A percentile compares a stretch with the other conserved stretches of the same genome.
Evolutionary conservation across 257 asterid genomes (phyloP).

Genomic region (Solanum appendiculatum): DNA sequence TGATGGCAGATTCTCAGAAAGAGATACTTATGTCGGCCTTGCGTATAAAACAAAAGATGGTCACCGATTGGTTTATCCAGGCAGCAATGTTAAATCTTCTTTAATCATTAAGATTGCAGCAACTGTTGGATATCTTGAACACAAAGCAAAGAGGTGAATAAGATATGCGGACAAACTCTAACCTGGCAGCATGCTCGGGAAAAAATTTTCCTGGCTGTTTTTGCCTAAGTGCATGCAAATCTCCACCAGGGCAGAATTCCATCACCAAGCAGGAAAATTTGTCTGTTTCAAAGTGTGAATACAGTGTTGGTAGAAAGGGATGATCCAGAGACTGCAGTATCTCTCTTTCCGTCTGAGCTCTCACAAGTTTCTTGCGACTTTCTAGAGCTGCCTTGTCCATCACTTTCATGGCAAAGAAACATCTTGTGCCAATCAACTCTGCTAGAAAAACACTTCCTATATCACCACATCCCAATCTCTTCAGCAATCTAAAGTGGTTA

Average conservation of each 20-base stretch:
- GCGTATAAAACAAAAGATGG: too few species aligned
- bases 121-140: background rate
- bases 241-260: slow-evolving; percentile 70
- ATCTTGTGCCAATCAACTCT: slow-evolving; percentile 46
- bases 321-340: slow-evolving; percentile 52
- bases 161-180: background rate
- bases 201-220: slow-evolving; percentile 48
- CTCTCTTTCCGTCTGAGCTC: slow-evolving; percentile 64
- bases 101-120: background rate
- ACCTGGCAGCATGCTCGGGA: slow-evolving; percentile 61
- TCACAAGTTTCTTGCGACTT: slow-evolving; percentile 45
- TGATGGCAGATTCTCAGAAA: too few species aligned
- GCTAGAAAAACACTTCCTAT: slow-evolving; percentile 51
- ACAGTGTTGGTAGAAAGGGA: slow-evolving; percentile 58
- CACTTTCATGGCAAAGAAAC: slow-evolving; percentile 63
- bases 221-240: slow-evolving; percentile 55
- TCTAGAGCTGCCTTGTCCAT: slow-evolving; percentile 52
- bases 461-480: slow-evolving; percentile 54
- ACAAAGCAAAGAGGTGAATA: background rate
- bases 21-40: too few species aligned
- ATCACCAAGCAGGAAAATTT: slow-evolving; percentile 54
- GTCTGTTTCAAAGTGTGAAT: slow-evolving; percentile 52
- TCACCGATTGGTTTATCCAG: background rate
- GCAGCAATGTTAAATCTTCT: background rate
- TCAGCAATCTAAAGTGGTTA: slow-evolving; percentile 42